These are phyloP conservation scores for Diplosphaera chodatii DNA, from an alignment of 139 green algal genomes.

Conservation along the genomic window DNA sequence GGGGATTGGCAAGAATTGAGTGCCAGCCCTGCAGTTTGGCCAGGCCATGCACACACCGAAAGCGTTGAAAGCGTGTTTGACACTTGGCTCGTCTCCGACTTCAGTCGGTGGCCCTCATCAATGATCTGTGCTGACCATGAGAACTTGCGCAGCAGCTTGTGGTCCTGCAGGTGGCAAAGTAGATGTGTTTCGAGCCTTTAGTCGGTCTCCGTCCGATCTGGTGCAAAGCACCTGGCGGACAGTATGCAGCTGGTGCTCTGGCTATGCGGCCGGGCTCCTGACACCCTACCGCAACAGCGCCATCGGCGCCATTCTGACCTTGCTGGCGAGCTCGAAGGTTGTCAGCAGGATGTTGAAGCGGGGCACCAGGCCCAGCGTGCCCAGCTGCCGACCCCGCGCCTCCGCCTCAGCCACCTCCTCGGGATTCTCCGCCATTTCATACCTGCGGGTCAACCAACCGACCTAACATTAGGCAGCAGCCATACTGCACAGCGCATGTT, in stretches of 20 bases:
- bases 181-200: no score
- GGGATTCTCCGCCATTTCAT: conserved; percentile 15
- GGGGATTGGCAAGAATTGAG: no score
- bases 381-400: conserved; percentile 5
- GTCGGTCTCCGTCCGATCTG: no score
- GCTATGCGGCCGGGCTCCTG: no score
- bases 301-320: no score
- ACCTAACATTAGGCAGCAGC: not conserved
- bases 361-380: not conserved
- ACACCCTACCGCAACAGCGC: no score
- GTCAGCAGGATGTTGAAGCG: conserved; percentile 24
- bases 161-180: no score
- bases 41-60: no score
- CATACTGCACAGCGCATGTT: no score
- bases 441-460: conserved; percentile 1
- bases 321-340: conserved; percentile 13
- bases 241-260: no score
- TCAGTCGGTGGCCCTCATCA: conserved; percentile 21
- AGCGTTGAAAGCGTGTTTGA: not conserved
- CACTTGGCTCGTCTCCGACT: not conserved
- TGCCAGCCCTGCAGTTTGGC: no score
- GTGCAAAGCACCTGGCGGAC: no score
- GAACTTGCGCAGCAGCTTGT: conserved; percentile 6
- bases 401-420: conserved; percentile 2
- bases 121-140: conserved; percentile 13